These are phyloP conservation scores for Physcomitrellopsis africana DNA, from an alignment of 225 moss, liverwort and hornwort species.

Conservation along the genomic window DNA sequence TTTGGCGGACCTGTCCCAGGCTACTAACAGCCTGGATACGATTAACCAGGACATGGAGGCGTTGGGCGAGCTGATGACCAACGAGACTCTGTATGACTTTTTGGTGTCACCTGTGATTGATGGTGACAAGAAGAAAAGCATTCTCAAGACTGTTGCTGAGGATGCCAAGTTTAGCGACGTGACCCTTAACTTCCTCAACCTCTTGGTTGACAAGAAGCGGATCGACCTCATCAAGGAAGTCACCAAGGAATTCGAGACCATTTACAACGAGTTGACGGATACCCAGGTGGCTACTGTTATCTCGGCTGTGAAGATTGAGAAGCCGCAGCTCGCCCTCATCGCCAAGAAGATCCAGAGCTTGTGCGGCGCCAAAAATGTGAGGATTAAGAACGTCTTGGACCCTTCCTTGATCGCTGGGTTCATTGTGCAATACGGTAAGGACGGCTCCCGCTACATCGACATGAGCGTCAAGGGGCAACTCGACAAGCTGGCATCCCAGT, in stretches of 20 bases:
- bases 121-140: constrained; percentile 93
- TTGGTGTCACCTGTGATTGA: constrained; percentile 72
- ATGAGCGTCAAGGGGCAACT: constrained; percentile 98
- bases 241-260: constrained; percentile 72
- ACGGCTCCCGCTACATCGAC: constrained; percentile 89
- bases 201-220: constrained; percentile 90
- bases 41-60: constrained; percentile 76
- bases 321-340: constrained; percentile 88
- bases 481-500: constrained; percentile 79
- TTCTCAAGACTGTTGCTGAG: constrained; percentile 79
- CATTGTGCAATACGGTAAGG: constrained; percentile 92
- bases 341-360: constrained; percentile 96
- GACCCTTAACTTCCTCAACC: constrained; percentile 72
- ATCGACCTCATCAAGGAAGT: constrained; percentile 73
- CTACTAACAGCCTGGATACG: constrained; percentile 57
- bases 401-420: constrained; percentile 90
- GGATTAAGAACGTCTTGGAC: constrained; percentile 93
- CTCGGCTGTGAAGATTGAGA: constrained; percentile 97
- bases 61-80: constrained; percentile 71
- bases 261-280: constrained; percentile 77
- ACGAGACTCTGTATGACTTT: constrained; percentile 80
- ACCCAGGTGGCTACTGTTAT: constrained; percentile 89
- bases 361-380: constrained; percentile 87
- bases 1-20: constrained; percentile 80
- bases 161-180: constrained; percentile 73